Percentiles rank a stretch among this genome's conserved stretches.
These are phyloP conservation scores for Xylariaceae sp. DNA, from an alignment of 2,329 filamentous ascomycete genomes.

Conservation along the genomic window DNA sequence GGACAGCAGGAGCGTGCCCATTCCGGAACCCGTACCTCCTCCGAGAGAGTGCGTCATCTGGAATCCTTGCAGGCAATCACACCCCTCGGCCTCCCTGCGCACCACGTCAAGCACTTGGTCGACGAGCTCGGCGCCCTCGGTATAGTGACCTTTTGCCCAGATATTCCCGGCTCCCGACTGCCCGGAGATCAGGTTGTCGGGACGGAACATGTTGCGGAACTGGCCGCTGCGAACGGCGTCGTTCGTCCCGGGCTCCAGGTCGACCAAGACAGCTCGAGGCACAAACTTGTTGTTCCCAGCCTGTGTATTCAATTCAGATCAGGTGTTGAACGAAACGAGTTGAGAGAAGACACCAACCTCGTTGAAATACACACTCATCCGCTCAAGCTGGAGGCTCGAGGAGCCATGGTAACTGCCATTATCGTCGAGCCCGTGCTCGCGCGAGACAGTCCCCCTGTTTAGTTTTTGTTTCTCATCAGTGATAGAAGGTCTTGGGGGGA, in stretches of 20 bases:
- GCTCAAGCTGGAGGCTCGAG: constrained; percentile 98
- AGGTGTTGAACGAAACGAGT: too few species aligned
- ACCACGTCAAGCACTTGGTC: constrained; percentile 98
- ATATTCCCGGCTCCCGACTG: constrained; percentile 99
- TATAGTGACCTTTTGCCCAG: constrained; percentile 99
- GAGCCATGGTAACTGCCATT: constrained; percentile 97
- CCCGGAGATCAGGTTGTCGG: constrained; percentile 99
- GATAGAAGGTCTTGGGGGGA: too few species aligned
- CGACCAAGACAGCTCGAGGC: constrained; percentile 97
- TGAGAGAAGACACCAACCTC: constrained; percentile 83
- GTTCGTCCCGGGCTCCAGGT: constrained; percentile 99
- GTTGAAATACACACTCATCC: constrained; percentile 99
- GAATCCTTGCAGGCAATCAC: constrained; percentile 99
- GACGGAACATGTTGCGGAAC: constrained; percentile 98
- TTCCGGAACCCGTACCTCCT: constrained; percentile 99
- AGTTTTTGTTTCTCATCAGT: too few species aligned
- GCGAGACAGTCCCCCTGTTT: too few species aligned
- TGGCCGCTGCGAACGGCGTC: constrained; percentile 97
- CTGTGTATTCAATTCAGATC: too few species aligned
- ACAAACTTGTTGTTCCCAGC: constrained; percentile 99
- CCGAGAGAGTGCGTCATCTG: constrained; percentile 99
- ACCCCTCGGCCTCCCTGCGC: constrained; percentile 96
- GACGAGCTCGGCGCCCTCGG: constrained; percentile 97
- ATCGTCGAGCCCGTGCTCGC: constrained; percentile 95
- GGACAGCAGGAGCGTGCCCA: constrained; percentile 98